Conservation (phyloP, 495 filamentous ascomycete species). For the Talaromyces thailandensis region DNA sequence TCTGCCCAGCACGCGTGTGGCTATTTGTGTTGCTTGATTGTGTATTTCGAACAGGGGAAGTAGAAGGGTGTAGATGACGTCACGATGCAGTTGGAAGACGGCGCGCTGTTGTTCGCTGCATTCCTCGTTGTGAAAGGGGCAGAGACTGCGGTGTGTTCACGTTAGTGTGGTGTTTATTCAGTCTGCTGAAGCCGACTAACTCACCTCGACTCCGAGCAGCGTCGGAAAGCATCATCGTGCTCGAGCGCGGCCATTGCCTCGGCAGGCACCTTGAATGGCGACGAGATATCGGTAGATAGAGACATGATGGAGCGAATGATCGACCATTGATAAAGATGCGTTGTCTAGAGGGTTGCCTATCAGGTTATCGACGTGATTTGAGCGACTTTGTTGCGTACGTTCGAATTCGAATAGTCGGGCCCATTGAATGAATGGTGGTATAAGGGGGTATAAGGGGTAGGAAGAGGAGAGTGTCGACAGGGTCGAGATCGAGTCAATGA, state of each 20-base stretch:
- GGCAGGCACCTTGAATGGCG: constrained; percentile 38
- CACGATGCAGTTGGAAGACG: constrained; percentile 48
- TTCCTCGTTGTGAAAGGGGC: constrained; percentile 31
- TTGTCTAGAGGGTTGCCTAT: not conserved
- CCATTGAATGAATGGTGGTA: not conserved
- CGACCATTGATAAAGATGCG: not conserved
- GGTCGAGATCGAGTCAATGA: not conserved
- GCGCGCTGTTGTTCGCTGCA: constrained; percentile 32
- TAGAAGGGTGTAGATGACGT: constrained; percentile 51
- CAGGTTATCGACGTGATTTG: not conserved
- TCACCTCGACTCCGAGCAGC: constrained; percentile 18
- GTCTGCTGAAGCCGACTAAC: not conserved
- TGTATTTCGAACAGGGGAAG: constrained; percentile 50
- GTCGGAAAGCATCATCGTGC: constrained; percentile 35
- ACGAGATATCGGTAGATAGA: constrained; percentile 23
- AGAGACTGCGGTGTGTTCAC: constrained; percentile 30
- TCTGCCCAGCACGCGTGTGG: constrained; percentile 34
- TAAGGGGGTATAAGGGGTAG: no score
- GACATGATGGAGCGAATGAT: not conserved
- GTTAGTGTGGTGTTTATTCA: not conserved
- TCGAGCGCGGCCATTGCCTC: constrained; percentile 28
- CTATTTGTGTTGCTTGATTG: constrained; percentile 41
- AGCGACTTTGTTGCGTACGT: not conserved
- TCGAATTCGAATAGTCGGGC: not conserved
- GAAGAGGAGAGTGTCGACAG: not conserved